Conservation (phyloP, 495 filamentous ascomycete species). For the Aspergillus diversus region DNA sequence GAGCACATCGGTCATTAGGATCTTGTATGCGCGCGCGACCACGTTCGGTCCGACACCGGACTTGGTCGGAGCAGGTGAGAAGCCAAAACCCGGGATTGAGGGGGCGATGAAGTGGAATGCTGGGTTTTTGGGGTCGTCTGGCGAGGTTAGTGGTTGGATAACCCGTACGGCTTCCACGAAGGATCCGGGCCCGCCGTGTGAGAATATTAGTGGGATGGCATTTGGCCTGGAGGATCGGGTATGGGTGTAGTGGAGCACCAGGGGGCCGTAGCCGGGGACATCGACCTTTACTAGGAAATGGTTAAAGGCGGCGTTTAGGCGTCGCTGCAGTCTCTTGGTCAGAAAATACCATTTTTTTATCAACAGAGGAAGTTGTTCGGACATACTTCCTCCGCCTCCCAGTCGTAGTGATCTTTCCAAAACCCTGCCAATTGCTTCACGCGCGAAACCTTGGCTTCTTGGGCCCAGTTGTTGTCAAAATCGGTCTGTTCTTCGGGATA, state of each 20-base stretch:
- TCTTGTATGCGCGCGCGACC: conserved; percentile 19
- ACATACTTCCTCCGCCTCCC: neutral
- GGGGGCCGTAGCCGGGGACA: neutral
- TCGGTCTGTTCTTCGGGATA: neutral
- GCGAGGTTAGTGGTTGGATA: neutral
- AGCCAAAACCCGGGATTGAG: neutral
- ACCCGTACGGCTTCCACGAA: neutral
- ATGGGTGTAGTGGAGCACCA: neutral
- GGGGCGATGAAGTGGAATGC: neutral
- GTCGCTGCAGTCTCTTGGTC: neutral
- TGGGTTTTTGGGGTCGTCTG: neutral
- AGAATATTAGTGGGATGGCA: neutral
- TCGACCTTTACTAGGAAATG: neutral
- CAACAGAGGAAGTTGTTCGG: neutral
- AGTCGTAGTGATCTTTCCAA: neutral
- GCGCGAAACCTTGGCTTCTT: neutral
- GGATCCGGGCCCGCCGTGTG: neutral
- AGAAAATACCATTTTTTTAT: neutral
- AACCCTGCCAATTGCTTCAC: neutral
- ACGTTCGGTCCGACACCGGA: neutral
- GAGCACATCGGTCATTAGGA: conserved; percentile 36
- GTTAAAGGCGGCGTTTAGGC: neutral
- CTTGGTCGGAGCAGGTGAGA: neutral
- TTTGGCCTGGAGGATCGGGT: neutral
- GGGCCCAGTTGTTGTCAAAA: neutral